Base-by-base conservation (phyloP, 2,329 filamentous ascomycete genomes). In the Xylariaceae sp. region DNA sequence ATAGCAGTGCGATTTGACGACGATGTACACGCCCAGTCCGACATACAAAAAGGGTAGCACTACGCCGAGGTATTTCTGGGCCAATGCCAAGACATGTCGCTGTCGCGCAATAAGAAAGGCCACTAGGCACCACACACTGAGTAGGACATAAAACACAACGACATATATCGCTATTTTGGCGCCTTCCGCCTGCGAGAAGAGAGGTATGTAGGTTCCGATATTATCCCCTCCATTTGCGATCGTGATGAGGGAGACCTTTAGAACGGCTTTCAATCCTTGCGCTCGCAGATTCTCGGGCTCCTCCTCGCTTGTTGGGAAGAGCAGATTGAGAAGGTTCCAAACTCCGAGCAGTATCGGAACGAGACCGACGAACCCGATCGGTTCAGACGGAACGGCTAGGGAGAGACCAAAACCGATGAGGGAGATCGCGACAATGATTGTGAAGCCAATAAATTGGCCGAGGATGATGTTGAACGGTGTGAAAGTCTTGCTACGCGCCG, bases 401-500 rank as follows among this genome's bases (percentile, higher is more conserved):
- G 40, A 42, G 15, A 42, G 19, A 6, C 17, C 40, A 17, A 27
- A 42, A 11, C 40, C 40, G 18, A 42, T 42, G 19, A 42, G 19
- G 18, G 19, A 30, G 11, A 42, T 27, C 2, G 19, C 18, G 40
- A 42, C 17, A 18, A 42, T 42, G 11, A 42, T 17, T 2, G 40
- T 42, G 40, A 42, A 42, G n/a, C 40, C 40, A 11, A 42, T 17
- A 11, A n/a, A 42, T 31, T 42, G 40, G 17, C 40, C 40, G 40
- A 42, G 27, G 40, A 15, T 27, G 40, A 42, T 42, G 18, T 42
- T 42, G 17, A 42, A 30, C 9, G 40, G 40, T 14, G 40, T 42
- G 12, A 42, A 15, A 2, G 17, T 31, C 11, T 42, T 27, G 11
- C 18, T 27, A 18, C 18, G 10, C 19, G 18, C 40, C 5, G 40